Percentiles rank a stretch among this genome's conserved stretches.
phyloP scores from a whole-genome alignment of 768 basidiomycete genomes.

The Pleurotus eryngii region DNA sequence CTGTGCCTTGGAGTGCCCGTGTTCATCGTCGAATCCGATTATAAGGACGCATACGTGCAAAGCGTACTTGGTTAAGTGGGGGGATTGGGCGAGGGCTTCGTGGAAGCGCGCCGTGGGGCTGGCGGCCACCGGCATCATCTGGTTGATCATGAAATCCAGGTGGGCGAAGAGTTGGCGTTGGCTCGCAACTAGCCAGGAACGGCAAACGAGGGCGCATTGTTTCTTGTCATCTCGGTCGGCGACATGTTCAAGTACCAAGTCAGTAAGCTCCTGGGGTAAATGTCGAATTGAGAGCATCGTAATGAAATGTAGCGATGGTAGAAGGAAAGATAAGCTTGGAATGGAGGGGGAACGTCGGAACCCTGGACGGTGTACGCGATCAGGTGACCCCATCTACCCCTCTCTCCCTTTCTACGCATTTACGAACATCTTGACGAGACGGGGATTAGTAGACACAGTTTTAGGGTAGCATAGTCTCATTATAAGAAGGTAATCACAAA shows the following conservation, averaged over 20 bases:
- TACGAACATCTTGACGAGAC: too few species aligned
- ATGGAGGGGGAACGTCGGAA: too few species aligned
- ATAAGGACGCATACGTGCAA: neutral
- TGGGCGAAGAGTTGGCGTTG: neutral
- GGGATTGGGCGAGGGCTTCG: neutral
- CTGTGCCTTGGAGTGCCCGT: neutral
- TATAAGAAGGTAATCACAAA: too few species aligned
- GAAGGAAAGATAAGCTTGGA: too few species aligned
- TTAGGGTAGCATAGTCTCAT: too few species aligned
- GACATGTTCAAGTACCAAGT: neutral
- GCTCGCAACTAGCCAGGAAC: neutral
- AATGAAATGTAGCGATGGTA: too few species aligned
- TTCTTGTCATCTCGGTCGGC: neutral
- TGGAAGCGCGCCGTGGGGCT: neutral
- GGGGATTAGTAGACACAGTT: too few species aligned
- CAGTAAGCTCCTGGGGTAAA: neutral
- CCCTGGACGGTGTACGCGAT: too few species aligned
- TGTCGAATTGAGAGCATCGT: neutral
- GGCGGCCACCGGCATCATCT: neutral
- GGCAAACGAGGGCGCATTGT: neutral
- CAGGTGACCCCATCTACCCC: too few species aligned
- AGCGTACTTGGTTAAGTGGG: neutral
- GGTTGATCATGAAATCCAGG: neutral
- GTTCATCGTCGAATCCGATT: neutral
- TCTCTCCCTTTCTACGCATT: too few species aligned